Evolutionary conservation across 139 green algal species (phyloP).

Genomic region (Micractinium conductrix): DNA sequence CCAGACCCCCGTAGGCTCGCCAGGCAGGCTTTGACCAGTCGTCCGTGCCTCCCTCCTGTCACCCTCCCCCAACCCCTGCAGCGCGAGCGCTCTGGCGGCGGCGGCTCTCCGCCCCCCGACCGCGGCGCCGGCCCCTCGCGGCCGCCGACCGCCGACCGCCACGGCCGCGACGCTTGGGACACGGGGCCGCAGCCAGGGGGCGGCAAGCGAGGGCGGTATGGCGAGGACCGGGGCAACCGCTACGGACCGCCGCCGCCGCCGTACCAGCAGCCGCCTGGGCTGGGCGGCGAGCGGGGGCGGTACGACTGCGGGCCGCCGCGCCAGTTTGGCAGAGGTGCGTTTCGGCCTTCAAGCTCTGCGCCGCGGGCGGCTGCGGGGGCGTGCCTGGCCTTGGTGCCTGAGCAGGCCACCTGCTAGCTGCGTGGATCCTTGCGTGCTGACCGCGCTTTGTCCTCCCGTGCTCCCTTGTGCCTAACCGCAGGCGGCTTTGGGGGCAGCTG

Average conservation of each 20-base stretch:
- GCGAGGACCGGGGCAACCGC: background rate
- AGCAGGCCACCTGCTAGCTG: background rate
- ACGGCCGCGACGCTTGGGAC: conserved; percentile 17
- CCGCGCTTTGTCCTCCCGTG: background rate
- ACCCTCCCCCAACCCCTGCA: background rate
- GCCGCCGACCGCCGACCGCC: background rate
- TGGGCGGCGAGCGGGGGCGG: background rate
- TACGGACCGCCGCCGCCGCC: background rate
- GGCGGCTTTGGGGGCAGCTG: conserved; percentile 3
- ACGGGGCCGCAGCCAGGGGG: background rate
- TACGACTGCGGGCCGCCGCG: background rate
- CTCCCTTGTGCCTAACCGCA: background rate
- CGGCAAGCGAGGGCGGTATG: conserved; percentile 24
- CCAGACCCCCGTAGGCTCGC: no score
- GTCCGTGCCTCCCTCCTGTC: background rate
- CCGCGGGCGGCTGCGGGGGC: no score
- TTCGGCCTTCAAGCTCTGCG: no score
- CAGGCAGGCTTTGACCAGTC: background rate
- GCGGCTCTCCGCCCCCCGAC: background rate
- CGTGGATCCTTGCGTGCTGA: no score
- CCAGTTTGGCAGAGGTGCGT: conserved; percentile 15
- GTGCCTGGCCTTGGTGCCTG: background rate
- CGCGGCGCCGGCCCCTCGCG: background rate
- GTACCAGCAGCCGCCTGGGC: background rate
- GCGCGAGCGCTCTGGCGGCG: background rate